Conservation (phyloP, 129 eudicot genomes). For the Dittrichia graveolens region DNA sequence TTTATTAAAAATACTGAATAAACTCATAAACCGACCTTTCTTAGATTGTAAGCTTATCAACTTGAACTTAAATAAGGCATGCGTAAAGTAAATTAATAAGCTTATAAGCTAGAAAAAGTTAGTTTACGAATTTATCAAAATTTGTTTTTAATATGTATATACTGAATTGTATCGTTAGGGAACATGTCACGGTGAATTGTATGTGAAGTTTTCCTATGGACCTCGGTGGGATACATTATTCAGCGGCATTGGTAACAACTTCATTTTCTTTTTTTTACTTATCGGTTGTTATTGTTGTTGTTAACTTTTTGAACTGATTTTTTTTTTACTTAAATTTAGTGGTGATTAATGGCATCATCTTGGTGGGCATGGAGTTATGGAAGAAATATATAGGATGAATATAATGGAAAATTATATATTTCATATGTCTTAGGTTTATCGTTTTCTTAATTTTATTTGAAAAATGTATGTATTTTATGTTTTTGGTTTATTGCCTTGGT, state of each 20-base stretch:
- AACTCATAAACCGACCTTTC: no score
- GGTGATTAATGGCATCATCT: constrained; percentile 38
- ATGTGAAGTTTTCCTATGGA: constrained; percentile 55
- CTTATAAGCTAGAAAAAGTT: no score
- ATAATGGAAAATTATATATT: neutral
- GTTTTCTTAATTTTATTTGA: no score
- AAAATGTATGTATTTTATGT: no score
- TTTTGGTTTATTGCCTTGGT: no score
- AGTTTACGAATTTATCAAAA: no score
- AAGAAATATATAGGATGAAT: constrained; percentile 33
- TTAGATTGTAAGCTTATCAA: no score
- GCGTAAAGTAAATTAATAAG: no score
- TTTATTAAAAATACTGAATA: no score
- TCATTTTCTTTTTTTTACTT: neutral
- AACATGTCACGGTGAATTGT: constrained; percentile 22
- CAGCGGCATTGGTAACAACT: constrained; percentile 43
- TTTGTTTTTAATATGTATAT: no score
- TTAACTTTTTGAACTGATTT: neutral
- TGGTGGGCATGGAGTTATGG: constrained; percentile 35
- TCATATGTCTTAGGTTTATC: no score
- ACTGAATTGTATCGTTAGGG: constrained; percentile 41
- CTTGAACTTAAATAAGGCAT: no score
- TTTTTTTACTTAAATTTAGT: constrained; percentile 30
- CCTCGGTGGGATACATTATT: constrained; percentile 56
- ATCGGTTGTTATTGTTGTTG: neutral